Percentiles rank a stretch among this genome's conserved stretches.
Evolutionary conservation across 495 filamentous ascomycete genomes (phyloP).

Genomic region (Aspergillus carlsbadensis): DNA sequence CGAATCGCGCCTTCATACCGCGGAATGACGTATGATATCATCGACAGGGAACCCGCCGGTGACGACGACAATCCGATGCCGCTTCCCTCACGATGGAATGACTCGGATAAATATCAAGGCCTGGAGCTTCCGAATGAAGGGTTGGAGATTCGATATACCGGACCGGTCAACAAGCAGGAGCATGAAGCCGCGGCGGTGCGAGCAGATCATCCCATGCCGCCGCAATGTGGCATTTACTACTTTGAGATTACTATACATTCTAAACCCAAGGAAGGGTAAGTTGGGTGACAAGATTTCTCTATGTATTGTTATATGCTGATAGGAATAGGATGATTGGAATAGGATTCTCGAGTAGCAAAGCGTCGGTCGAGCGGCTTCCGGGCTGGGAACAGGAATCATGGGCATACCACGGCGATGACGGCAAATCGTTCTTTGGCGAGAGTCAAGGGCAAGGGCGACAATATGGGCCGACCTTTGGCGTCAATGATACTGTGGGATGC

Average conservation of each 20-base stretch:
- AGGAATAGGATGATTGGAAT: slow-evolving; percentile 74
- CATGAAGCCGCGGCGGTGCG: slow-evolving; percentile 84
- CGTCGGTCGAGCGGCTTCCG: slow-evolving; percentile 76
- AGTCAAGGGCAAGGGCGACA: slow-evolving; percentile 66
- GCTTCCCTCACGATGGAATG: slow-evolving; percentile 82
- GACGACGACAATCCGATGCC: slow-evolving; percentile 59
- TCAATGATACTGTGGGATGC: slow-evolving; percentile 84
- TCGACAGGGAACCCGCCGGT: slow-evolving; percentile 68
- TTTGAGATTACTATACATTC: slow-evolving; percentile 89
- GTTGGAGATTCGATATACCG: slow-evolving; percentile 73
- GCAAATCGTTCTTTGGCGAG: slow-evolving; percentile 74
- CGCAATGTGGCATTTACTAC: slow-evolving; percentile 92
- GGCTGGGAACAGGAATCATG: slow-evolving; percentile 97
- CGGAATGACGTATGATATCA: slow-evolving; percentile 81
- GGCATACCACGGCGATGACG: slow-evolving; percentile 98
- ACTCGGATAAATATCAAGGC: slow-evolving; percentile 66
- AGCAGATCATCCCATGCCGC: slow-evolving; percentile 87
- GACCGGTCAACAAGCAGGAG: slow-evolving; percentile 61
- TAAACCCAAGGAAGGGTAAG: slow-evolving; percentile 85
- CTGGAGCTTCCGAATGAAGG: slow-evolving; percentile 77
- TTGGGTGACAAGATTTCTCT: no score
- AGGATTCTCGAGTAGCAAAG: slow-evolving; percentile 77
- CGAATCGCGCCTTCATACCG: slow-evolving; percentile 72
- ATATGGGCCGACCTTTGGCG: slow-evolving; percentile 72
- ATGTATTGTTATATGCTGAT: slow-evolving; percentile 16